Evolutionary conservation across 2,329 filamentous ascomycete genomes (phyloP).

Genomic region (Aspergillus melleus): DNA sequence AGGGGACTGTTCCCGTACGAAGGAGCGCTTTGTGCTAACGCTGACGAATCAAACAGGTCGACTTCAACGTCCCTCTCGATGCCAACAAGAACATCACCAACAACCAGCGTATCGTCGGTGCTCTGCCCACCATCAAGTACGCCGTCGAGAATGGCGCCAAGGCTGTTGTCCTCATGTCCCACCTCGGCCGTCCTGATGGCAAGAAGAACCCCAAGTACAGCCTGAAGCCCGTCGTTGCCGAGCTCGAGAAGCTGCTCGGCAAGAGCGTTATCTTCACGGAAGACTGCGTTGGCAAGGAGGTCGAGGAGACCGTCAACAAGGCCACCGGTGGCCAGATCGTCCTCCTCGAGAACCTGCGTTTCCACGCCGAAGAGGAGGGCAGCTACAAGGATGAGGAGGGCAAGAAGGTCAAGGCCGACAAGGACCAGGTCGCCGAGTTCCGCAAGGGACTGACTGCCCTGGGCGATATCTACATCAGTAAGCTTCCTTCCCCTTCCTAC

Average conservation of each 20-base stretch:
- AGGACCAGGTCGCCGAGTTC: slow-evolving; percentile 88
- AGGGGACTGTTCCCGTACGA: not conserved
- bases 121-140: slow-evolving; percentile 92
- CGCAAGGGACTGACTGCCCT: slow-evolving; percentile 91
- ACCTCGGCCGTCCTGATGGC: slow-evolving; percentile 93
- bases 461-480: slow-evolving; percentile 95
- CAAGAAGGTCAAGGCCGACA: slow-evolving; percentile 98
- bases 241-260: slow-evolving; percentile 86
- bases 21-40: slow-evolving; percentile 8
- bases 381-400: slow-evolving; percentile 90
- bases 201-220: slow-evolving; percentile 90
- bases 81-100: slow-evolving; percentile 92
- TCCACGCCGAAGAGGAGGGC: slow-evolving; percentile 97
- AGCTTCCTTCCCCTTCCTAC: slow-evolving; percentile 36
- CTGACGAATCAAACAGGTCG: slow-evolving; percentile 64
- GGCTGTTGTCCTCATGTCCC: slow-evolving; percentile 95
- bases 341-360: slow-evolving; percentile 95
- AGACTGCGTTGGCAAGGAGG: slow-evolving; percentile 86
- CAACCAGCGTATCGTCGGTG: slow-evolving; percentile 96
- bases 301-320: slow-evolving; percentile 84
- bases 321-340: slow-evolving; percentile 80
- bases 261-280: slow-evolving; percentile 84
- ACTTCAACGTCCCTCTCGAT: slow-evolving; percentile 99
- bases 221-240: slow-evolving; percentile 83
- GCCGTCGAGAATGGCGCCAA: slow-evolving; percentile 88